Evolutionary conservation across 2,329 filamentous ascomycete genomes (phyloP).

Genomic region (Gnomoniopsis sp.): DNA sequence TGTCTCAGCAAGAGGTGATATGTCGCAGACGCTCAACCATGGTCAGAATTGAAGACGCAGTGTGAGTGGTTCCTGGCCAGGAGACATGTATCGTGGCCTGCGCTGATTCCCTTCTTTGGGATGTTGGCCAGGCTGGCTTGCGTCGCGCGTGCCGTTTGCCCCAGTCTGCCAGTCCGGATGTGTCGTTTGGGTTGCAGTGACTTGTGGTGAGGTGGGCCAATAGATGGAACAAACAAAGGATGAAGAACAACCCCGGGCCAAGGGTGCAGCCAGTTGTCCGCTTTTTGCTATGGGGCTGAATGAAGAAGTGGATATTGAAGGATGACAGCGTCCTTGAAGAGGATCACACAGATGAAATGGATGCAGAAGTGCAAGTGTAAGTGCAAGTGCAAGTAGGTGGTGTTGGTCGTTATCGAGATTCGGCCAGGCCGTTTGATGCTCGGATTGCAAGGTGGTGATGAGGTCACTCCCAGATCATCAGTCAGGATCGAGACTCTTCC

Average conservation of each 20-base stretch:
- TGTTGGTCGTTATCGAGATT: background rate
- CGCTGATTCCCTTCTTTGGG: constrained; percentile 9
- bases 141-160: constrained; percentile 15
- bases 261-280: constrained; percentile 2
- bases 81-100: constrained; percentile 16
- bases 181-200: constrained; percentile 5
- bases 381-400: background rate
- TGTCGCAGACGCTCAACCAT: constrained; percentile 17
- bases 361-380: background rate
- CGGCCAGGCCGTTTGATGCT: background rate
- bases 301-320: background rate
- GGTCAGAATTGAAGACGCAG: background rate
- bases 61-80: constrained; percentile 6
- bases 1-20: constrained; percentile 15
- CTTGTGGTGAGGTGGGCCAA: constrained; percentile 7
- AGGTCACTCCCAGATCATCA: background rate
- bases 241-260: constrained; percentile 6
- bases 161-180: constrained; percentile 11
- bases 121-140: constrained; percentile 17
- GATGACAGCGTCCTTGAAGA: background rate
- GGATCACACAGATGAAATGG: background rate
- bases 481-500: background rate
- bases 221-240: constrained; percentile 4
- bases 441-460: background rate
- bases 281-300: background rate